Evolutionary conservation across 2,329 filamentous ascomycete species (phyloP).

Genomic region (Pseudogymnoascus sp.): DNA sequence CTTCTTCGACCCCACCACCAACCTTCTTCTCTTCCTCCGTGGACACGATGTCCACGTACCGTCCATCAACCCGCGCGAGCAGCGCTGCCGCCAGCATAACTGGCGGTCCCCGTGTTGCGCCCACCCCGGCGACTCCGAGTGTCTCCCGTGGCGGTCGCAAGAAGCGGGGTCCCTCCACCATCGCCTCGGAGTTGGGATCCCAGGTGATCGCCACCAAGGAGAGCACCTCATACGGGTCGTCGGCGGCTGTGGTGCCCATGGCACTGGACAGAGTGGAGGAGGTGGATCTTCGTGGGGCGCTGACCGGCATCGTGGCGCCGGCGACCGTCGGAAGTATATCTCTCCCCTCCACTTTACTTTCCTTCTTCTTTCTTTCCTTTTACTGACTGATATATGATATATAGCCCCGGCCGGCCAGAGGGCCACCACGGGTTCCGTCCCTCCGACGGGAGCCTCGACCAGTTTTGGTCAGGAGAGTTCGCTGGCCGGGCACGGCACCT

Average conservation of each 20-base stretch:
- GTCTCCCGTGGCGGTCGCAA: neutral
- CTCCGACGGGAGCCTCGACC: constrained; percentile 2
- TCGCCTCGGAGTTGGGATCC: neutral
- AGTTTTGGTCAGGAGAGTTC: constrained; percentile 3
- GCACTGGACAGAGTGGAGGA: constrained; percentile 1
- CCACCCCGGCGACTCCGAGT: neutral
- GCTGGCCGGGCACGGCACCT: neutral
- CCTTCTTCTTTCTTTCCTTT: neutral
- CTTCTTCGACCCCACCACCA: neutral
- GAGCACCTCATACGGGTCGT: constrained; percentile 10
- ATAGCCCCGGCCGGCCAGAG: constrained; percentile 2
- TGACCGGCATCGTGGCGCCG: constrained; percentile 4
- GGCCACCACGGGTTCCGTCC: constrained; percentile 4
- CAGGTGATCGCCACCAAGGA: neutral
- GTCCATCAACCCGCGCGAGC: constrained; percentile 1
- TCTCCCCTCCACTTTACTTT: neutral
- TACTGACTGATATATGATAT: neutral
- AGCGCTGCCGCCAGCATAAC: constrained; percentile 2
- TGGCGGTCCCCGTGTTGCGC: neutral
- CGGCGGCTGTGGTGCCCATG: constrained; percentile 4
- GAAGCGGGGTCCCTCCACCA: constrained; percentile 3
- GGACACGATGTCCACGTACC: constrained; percentile 1
- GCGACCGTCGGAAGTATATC: neutral
- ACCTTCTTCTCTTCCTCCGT: neutral
- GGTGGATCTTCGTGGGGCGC: neutral